A percentile compares a stretch with the other conserved stretches of the same genome.
Evolutionary conservation across 306 rosid species (phyloP).

Genomic region (Medicago lupulina): DNA sequence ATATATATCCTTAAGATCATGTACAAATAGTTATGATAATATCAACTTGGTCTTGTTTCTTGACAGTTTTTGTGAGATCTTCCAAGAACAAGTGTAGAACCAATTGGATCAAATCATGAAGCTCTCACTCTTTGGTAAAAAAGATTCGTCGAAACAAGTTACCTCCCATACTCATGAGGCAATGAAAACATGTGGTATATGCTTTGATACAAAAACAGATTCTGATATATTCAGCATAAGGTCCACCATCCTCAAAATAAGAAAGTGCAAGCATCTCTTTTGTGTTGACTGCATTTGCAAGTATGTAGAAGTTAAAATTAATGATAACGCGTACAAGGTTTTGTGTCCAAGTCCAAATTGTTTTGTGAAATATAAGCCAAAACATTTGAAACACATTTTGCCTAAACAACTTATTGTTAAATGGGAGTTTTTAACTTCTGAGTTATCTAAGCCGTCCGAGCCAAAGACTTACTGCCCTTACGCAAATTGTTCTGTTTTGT

Average conservation of each 20-base stretch:
- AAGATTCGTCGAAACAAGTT: background rate
- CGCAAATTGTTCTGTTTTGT: slow-evolving; percentile 34
- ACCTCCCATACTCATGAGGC: background rate
- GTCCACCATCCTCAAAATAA: background rate
- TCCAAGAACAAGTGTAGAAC: background rate
- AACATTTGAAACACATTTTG: slow-evolving; percentile 21
- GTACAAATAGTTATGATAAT: too few species aligned
- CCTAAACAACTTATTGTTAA: slow-evolving; percentile 1
- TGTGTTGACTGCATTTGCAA: slow-evolving; percentile 15
- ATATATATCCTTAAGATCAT: too few species aligned
- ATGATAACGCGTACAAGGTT: background rate
- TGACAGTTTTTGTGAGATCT: background rate
- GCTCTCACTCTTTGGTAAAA: slow-evolving; percentile 6
- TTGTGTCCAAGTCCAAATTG: slow-evolving; percentile 31
- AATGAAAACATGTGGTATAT: slow-evolving; percentile 25
- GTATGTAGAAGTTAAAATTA: background rate
- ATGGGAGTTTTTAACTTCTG: background rate
- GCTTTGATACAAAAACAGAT: background rate
- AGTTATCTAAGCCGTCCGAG: background rate
- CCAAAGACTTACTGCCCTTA: slow-evolving; percentile 31
- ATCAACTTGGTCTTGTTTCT: background rate
- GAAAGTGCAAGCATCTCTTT: slow-evolving; percentile 26
- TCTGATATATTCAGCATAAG: slow-evolving; percentile 16
- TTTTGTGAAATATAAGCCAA: background rate
- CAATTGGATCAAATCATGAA: slow-evolving; percentile 2